Conservation (phyloP, 106 monocot species). For the Allium fistulosum region DNA sequence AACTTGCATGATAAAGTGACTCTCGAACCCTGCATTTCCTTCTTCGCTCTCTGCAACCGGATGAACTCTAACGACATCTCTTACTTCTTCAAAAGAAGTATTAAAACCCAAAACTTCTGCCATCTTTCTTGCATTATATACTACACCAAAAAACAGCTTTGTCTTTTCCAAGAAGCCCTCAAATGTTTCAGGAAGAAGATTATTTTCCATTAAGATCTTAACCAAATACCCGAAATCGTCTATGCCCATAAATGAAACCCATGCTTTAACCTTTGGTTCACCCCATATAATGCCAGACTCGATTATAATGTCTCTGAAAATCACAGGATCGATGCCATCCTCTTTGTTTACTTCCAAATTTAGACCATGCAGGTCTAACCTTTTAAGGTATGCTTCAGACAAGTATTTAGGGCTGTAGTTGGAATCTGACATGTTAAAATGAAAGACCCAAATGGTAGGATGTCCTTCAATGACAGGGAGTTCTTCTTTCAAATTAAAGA, state of each 20-base stretch:
- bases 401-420: no score
- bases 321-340: no score
- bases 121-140: constrained; percentile 28
- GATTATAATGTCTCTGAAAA: no score
- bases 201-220: constrained; percentile 14
- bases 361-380: no score
- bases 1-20: constrained; percentile 9
- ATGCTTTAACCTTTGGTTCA: not conserved
- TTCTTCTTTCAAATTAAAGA: not conserved
- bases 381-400: no score
- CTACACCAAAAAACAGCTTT: constrained; percentile 11
- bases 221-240: constrained; percentile 41
- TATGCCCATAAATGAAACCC: constrained; percentile 30
- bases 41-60: constrained; percentile 11
- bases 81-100: constrained; percentile 26
- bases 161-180: constrained; percentile 17
- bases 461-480: not conserved
- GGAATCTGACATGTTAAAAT: no score
- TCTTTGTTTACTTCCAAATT: no score
- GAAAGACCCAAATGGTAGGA: not conserved
- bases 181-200: constrained; percentile 7
- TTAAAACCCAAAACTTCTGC: constrained; percentile 10
- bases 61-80: constrained; percentile 5
- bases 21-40: constrained; percentile 38
- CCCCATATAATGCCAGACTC: no score